Conservation (phyloP, 2,329 filamentous ascomycete genomes). For the Trichoderma lentiforme region DNA sequence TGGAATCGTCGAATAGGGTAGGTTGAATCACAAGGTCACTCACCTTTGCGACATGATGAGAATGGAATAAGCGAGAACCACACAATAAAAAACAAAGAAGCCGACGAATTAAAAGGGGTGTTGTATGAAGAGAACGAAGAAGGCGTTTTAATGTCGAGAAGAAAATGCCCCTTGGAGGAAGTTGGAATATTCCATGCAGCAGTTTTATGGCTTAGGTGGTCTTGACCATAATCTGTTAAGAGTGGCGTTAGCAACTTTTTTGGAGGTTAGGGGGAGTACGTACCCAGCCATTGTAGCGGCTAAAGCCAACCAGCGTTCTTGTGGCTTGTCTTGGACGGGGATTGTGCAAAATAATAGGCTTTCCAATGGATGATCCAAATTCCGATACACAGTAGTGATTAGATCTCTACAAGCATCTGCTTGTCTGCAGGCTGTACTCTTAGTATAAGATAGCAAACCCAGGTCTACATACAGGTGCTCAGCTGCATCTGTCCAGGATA, state of each 20-base stretch:
- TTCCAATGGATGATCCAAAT: background rate
- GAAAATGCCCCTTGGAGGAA: background rate
- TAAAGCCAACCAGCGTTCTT: background rate
- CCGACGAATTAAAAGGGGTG: background rate
- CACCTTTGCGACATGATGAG: slow-evolving; percentile 37
- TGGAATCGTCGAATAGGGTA: background rate
- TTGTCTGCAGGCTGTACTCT: background rate
- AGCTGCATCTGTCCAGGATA: background rate
- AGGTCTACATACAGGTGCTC: background rate
- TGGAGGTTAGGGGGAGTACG: slow-evolving; percentile 11
- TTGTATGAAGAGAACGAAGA: background rate
- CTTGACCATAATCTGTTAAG: slow-evolving; percentile 7
- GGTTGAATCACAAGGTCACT: background rate
- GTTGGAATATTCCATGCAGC: background rate
- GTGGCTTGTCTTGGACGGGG: background rate
- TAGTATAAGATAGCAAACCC: background rate
- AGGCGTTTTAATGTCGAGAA: background rate
- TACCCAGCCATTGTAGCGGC: slow-evolving; percentile 1
- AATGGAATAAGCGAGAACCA: background rate
- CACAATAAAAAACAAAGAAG: background rate
- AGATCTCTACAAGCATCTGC: too few species aligned
- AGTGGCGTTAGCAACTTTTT: slow-evolving; percentile 13
- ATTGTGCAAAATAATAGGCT: background rate
- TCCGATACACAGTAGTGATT: background rate
- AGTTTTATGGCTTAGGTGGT: slow-evolving; percentile 22